phyloP scores from a whole-genome alignment of 1,139 yeast species.

The Geotrichum candidum region DNA sequence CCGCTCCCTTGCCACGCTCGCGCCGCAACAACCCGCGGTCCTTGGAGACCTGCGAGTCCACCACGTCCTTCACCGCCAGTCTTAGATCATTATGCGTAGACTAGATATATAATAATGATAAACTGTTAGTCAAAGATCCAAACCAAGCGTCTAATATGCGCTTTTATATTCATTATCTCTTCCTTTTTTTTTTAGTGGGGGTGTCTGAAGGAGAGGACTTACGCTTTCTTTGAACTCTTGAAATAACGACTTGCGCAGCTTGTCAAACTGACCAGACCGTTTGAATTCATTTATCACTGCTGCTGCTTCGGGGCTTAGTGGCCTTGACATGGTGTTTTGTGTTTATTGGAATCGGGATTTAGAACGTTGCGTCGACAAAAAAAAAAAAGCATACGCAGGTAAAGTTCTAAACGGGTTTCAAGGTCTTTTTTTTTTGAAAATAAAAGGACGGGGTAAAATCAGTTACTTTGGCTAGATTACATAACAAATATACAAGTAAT shows the following conservation, averaged over 20 bases:
- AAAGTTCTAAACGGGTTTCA: not conserved
- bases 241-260: slow-evolving; percentile 26
- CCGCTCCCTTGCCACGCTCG: slow-evolving; percentile 31
- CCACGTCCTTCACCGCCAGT: slow-evolving; percentile 26
- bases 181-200: too few species aligned
- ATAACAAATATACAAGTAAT: not conserved
- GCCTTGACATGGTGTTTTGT: not conserved
- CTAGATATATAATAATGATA: slow-evolving; percentile 14
- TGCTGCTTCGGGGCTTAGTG: slow-evolving; percentile 11
- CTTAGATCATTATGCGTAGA: slow-evolving; percentile 23
- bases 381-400: not conserved
- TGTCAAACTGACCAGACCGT: slow-evolving; percentile 32
- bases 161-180: not conserved
- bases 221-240: slow-evolving; percentile 30
- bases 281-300: slow-evolving; percentile 28
- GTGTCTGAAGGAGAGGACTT: slow-evolving; percentile 11
- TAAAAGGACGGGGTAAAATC: too few species aligned
- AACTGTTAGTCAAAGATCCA: not conserved
- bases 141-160: not conserved
- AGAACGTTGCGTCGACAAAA: not conserved
- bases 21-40: slow-evolving; percentile 26
- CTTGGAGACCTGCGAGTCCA: slow-evolving; percentile 27
- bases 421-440: not conserved
- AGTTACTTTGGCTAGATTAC: not conserved
- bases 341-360: not conserved